Evolutionary conservation across 257 asterid species (phyloP), one percentile per base, ranked within the genome.

Genomic region (Solanum sitiens): DNA sequence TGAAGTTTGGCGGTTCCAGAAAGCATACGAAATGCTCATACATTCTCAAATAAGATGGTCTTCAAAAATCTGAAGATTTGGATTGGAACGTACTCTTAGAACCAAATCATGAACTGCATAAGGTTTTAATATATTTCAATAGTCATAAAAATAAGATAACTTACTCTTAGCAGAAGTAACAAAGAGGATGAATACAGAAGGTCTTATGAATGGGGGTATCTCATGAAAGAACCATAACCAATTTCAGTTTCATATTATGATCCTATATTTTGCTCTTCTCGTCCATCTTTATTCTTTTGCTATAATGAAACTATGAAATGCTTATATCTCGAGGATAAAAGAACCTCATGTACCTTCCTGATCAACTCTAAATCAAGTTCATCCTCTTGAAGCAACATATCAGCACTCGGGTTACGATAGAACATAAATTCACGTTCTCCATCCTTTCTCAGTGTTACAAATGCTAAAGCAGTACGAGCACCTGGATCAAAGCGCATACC

Each of bases 381-480:
- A 23, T 89, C 83, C 87, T 92, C 98, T 87, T 90, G 88, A 84
- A 97, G 95, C 89, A 97, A 91, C 99, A 97, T 97, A 89, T 97
- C 99, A 63, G 99, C 99, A 90, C 99, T 97, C 53, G 99, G 99
- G 87, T 97, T 97, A 86, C 99, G 98, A 45, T 96, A 97, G 87
- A 97, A 97, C 99, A 97, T 97, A 95, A 97, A 97, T 83, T 97
- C 99, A 1, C 99, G 98, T 84, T 97, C 99, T 87, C 99, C 99
- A 86, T 96, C 98, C 42, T 94, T 95, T 91, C 95, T 94, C 86
- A 97, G 94, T 37, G 99, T 97, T 75, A 97, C 99, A 84, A 97
- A 97, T 14, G 99, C 99, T 89, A 97, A 90, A 89, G 99, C 99
- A 77, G 99, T 97, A 61, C 99, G 96, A 87, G 99, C 99, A 86